phyloP scores from a whole-genome alignment of 441 rosid genomes.

The Populus tomentosa region DNA sequence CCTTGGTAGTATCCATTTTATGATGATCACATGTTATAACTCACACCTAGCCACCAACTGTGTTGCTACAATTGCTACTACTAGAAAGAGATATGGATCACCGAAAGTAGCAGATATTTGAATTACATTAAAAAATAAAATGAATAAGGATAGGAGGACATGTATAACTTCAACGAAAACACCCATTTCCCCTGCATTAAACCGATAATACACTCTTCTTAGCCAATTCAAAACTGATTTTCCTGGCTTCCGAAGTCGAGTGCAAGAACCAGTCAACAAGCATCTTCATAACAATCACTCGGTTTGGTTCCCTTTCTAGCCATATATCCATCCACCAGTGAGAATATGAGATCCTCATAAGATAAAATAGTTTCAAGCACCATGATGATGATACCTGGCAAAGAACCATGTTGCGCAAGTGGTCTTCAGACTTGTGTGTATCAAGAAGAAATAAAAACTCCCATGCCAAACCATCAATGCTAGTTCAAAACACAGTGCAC shows the following conservation, averaged over 20 bases:
- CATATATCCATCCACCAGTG: background rate
- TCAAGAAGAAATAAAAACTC: background rate
- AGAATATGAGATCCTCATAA: no score
- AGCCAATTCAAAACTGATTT: background rate
- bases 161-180: no score
- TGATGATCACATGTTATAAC: background rate
- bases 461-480: no score
- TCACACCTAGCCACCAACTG: background rate
- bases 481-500: no score
- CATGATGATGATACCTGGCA: constrained; percentile 21
- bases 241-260: background rate
- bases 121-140: no score
- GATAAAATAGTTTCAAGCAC: constrained; percentile 3
- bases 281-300: background rate
- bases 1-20: background rate
- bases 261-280: background rate
- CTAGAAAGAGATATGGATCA: background rate
- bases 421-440: background rate
- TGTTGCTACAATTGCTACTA: background rate
- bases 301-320: background rate
- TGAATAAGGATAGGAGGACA: no score
- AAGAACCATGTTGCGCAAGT: constrained; percentile 19
- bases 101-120: background rate
- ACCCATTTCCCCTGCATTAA: no score
- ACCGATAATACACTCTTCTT: no score